Evolutionary conservation across 495 filamentous ascomycete genomes (phyloP), one percentile per base, ranked within the genome.

Genomic region (Pyronema domesticum): DNA sequence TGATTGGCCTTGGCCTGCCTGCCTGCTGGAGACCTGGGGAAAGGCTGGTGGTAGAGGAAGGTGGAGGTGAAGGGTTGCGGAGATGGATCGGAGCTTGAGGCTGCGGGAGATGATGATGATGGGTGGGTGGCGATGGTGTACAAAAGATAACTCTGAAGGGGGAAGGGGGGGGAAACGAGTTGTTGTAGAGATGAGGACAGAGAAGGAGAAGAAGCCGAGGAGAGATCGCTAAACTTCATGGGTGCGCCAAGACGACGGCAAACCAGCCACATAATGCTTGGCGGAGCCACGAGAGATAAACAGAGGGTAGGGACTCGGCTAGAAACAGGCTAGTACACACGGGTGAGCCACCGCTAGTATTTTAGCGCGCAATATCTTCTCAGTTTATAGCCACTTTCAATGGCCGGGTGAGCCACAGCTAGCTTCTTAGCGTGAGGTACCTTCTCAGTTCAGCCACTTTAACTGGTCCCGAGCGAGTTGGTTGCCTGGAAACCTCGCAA

Each of bases 31-130:
- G 37, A 40, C 37, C 37, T 14, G 50, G 37, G 37, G 17, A 50
- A 36, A 50, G 30, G 47, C 30, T 50, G 47, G 30, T 50, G 47
- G 11, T 34, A 30, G 50, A 53, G 37, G 50, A 9, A 34, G 35
- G 18, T 53, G 50, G 3, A 40, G 50, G n/a, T 53, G 19, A 13
- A 57, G 58, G 53, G 57, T 46, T 42, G 35, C 48, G 53, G 43
- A 6, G 45, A 56, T 52, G 42, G 57, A 52, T 13, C n/a, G 56
- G 36, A 35, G 46, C n/a, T n/a, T 53, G 55, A 54, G 58, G 10
- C 46, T 50, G 46, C 30, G 33, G n/a, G 55, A 53, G 56, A 19
- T 39, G 39, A 42, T 34, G 44, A 52, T 17, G 44, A 37, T 44
- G 57, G 37, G 53, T 57, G 46, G 43, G 46, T 23, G 36, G 40